Conservation (phyloP, 805 yeast species). For the Candida taoyuanica region DNA sequence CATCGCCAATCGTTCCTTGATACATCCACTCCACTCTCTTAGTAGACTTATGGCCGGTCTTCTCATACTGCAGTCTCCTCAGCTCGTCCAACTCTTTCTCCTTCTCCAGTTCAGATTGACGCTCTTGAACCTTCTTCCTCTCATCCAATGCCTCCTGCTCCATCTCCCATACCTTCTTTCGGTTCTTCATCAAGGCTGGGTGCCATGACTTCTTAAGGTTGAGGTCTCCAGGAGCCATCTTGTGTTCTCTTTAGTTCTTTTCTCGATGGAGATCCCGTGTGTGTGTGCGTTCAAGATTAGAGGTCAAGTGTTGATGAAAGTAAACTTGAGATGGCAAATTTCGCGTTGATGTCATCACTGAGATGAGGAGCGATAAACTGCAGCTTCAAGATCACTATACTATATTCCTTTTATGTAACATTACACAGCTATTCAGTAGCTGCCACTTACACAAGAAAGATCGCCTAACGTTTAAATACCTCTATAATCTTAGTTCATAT, state of each 20-base stretch:
- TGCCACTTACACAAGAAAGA: too few species aligned
- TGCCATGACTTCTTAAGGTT: conserved; percentile 96
- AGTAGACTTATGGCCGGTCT: conserved; percentile 33
- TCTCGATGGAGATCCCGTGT: too few species aligned
- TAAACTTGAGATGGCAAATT: too few species aligned
- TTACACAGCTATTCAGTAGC: too few species aligned
- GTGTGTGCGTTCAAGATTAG: too few species aligned
- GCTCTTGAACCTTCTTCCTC: conserved; percentile 55
- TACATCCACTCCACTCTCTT: conserved; percentile 86
- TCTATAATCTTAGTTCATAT: too few species aligned
- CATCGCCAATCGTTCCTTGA: conserved; percentile 33
- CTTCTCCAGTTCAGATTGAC: conserved; percentile 56
- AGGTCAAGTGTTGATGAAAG: background rate
- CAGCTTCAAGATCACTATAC: too few species aligned
- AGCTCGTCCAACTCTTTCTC: conserved; percentile 60
- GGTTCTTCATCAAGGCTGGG: conserved; percentile 82
- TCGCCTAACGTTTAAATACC: too few species aligned
- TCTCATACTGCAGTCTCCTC: conserved; percentile 40
- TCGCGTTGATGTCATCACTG: too few species aligned
- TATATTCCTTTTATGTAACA: too few species aligned
- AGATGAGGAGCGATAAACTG: background rate
- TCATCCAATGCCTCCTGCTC: conserved; percentile 79
- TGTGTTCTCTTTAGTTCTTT: too few species aligned
- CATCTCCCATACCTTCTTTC: conserved; percentile 74
- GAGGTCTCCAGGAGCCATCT: conserved; percentile 71